Conservation (phyloP, 768 basidiomycete genomes). For the Erythrobasidium yunnanense region DNA sequence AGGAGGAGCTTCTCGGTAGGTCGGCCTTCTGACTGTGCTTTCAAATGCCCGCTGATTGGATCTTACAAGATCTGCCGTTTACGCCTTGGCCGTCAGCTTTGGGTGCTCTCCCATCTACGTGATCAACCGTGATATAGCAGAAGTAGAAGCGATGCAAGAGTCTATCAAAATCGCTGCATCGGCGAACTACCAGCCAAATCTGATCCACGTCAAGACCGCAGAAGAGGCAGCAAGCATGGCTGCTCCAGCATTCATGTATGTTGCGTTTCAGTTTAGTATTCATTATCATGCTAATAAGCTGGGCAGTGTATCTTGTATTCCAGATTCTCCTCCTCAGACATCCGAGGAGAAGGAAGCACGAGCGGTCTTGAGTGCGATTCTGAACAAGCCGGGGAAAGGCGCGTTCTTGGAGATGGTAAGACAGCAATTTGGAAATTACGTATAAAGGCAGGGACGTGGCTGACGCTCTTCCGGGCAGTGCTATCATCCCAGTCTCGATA, state of each 20-base stretch:
- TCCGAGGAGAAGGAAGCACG: constrained; percentile 34
- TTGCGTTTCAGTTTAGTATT: not conserved
- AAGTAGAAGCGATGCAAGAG: constrained; percentile 32
- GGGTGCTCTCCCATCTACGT: constrained; percentile 37
- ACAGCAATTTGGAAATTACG: too few relatives aligned
- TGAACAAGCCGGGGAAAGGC: constrained; percentile 35
- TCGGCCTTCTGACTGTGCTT: not conserved
- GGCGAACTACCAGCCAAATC: constrained; percentile 30
- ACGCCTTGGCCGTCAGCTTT: constrained; percentile 31
- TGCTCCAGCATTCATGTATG: constrained; percentile 30
- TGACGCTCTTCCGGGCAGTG: constrained; percentile 10
- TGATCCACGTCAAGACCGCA: constrained; percentile 35
- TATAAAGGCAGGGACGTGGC: not conserved
- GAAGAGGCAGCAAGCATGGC: constrained; percentile 32
- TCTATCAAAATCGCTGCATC: constrained; percentile 30
- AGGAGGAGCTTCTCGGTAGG: constrained; percentile 34
- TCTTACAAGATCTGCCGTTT: constrained; percentile 31
- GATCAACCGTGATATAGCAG: constrained; percentile 36
- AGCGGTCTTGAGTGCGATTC: constrained; percentile 30
- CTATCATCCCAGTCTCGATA: constrained; percentile 35
- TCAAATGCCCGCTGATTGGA: not conserved
- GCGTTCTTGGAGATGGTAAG: constrained; percentile 37
- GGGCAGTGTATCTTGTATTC: constrained; percentile 36
- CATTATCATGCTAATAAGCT: not conserved
- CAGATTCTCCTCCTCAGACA: constrained; percentile 34